These are phyloP conservation scores for Amaranthus hypochondriacus DNA, from an alignment of 148 eudicot species.

Conservation along the genomic window DNA sequence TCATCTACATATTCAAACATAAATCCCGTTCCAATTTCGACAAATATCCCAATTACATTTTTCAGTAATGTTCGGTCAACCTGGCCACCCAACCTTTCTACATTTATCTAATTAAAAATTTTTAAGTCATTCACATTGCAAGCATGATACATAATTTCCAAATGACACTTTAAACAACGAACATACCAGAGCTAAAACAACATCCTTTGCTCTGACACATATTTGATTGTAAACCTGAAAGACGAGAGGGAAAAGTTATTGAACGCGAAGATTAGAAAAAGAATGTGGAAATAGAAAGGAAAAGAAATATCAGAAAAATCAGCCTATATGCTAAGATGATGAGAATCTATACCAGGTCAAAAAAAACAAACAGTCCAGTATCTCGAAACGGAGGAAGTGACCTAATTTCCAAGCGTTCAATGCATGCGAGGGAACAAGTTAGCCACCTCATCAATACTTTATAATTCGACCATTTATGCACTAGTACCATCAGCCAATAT, in stretches of 20 bases:
- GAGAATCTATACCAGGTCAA: slow-evolving; percentile 28
- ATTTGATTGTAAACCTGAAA: slow-evolving; percentile 50
- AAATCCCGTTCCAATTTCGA: slow-evolving; percentile 53
- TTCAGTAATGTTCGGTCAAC: slow-evolving; percentile 63
- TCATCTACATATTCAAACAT: slow-evolving; percentile 49
- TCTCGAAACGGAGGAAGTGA: slow-evolving; percentile 30
- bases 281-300: neutral
- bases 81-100: slow-evolving; percentile 69
- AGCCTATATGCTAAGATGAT: neutral
- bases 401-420: slow-evolving; percentile 34
- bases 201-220: slow-evolving; percentile 47
- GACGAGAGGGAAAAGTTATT: no score
- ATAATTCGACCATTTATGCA: slow-evolving; percentile 39
- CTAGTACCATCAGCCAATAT: slow-evolving; percentile 37
- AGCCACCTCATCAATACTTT: slow-evolving; percentile 45
- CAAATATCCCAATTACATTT: slow-evolving; percentile 53
- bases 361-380: slow-evolving; percentile 37
- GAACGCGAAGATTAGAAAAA: neutral
- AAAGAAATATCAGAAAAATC: neutral
- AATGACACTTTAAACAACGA: neutral
- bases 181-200: slow-evolving; percentile 57
- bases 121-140: neutral
- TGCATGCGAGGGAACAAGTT: slow-evolving; percentile 33
- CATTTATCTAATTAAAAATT: slow-evolving; percentile 42
- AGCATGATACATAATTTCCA: neutral